Evolutionary conservation across 2,329 filamentous ascomycete genomes (phyloP).

Genomic region (Aspergillus pseudoglaucus): DNA sequence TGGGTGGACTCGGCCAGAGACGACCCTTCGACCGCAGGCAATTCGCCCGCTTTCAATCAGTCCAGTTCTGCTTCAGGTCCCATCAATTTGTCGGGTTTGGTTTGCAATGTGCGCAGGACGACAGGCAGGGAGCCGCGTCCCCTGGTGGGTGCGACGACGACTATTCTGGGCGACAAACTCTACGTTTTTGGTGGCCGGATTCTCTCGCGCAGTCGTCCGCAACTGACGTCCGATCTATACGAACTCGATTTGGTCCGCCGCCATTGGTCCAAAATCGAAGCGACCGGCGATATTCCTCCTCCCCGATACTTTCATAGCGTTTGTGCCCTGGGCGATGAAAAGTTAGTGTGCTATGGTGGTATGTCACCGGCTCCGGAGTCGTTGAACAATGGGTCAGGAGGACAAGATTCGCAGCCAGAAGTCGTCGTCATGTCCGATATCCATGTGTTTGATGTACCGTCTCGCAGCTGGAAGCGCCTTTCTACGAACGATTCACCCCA

Average conservation of each 20-base stretch:
- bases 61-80: constrained; percentile 35
- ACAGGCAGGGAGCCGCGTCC: constrained; percentile 88
- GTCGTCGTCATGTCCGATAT: constrained; percentile 98
- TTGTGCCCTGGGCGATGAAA: constrained; percentile 86
- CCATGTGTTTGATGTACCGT: constrained; percentile 83
- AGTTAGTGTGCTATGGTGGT: constrained; percentile 94
- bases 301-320: constrained; percentile 97
- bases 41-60: constrained; percentile 23
- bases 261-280: constrained; percentile 88
- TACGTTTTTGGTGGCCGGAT: constrained; percentile 94
- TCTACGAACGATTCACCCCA: constrained; percentile 76
- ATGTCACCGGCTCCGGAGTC: constrained; percentile 74
- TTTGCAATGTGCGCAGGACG: constrained; percentile 68
- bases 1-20: constrained; percentile 27
- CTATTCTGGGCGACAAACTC: constrained; percentile 87
- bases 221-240: constrained; percentile 84
- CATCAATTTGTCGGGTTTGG: constrained; percentile 59
- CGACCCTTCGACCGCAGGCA: constrained; percentile 22
- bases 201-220: constrained; percentile 74
- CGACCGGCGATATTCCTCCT: constrained; percentile 75
- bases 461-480: constrained; percentile 78
- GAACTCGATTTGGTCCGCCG: constrained; percentile 85
- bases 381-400: constrained; percentile 26
- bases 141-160: constrained; percentile 89
- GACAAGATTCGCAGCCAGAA: constrained; percentile 66